Evolutionary conservation across 2,329 filamentous ascomycete species (phyloP).

Genomic region (Fusarium multiceps): DNA sequence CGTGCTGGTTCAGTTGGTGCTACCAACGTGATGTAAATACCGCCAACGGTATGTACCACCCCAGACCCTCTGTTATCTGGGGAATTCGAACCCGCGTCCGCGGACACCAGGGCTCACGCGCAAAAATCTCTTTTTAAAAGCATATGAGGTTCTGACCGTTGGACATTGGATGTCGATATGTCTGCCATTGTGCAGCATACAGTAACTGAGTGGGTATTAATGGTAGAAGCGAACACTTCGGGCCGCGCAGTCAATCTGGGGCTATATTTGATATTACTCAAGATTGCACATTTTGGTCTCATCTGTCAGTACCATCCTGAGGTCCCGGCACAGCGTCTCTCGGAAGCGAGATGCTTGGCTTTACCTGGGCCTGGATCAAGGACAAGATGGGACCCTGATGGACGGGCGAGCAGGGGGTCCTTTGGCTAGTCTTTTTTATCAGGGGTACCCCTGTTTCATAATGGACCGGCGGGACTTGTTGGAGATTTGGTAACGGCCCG

Average conservation of each 20-base stretch:
- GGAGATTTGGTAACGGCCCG: conserved; percentile 50
- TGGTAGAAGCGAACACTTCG: conserved; percentile 19
- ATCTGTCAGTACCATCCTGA: conserved; percentile 35
- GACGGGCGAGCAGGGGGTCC: conserved; percentile 26
- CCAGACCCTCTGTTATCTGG: conserved; percentile 29
- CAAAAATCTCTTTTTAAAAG: conserved; percentile 12
- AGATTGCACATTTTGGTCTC: conserved; percentile 35
- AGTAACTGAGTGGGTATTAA: conserved; percentile 8
- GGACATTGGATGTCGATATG: neutral
- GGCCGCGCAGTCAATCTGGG: conserved; percentile 34
- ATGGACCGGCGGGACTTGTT: conserved; percentile 37
- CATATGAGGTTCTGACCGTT: neutral
- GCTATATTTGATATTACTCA: conserved; percentile 16
- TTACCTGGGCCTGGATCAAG: conserved; percentile 28
- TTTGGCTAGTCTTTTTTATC: neutral
- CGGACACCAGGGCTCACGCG: conserved; percentile 25
- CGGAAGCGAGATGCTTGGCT: conserved; percentile 45
- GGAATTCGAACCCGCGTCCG: conserved; percentile 40
- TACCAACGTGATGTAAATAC: conserved; percentile 14
- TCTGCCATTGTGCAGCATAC: conserved; percentile 5
- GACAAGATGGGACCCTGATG: conserved; percentile 44
- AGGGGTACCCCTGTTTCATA: conserved; percentile 33
- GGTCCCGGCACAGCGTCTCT: conserved; percentile 42
- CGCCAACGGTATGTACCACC: conserved; percentile 35
- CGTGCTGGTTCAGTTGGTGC: conserved; percentile 41